Base-by-base conservation (phyloP, 768 basidiomycete genomes). In the Paxillus rubicundulus region DNA sequence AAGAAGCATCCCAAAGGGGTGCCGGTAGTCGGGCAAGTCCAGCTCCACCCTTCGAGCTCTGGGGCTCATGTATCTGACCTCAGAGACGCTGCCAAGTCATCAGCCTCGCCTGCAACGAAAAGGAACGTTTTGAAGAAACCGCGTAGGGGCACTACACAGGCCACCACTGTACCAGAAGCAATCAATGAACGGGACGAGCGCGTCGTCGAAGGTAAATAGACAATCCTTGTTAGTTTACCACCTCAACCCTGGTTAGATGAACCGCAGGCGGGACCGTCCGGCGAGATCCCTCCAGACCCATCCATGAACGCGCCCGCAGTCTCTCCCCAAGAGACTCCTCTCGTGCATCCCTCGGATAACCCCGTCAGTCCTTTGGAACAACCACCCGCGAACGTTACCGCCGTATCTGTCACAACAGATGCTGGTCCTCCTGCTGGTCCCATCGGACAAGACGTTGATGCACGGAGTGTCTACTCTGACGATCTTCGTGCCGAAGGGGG, bases 1-100 rank as follows among this genome's bases (percentile, higher is more conserved):
- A 53, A 32, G 33, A 70, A 65, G 21, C 55, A 64, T 41, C 69
- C 68, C n/a, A 36, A 32, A 21, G 67, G 69, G 0, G 61, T 67
- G 0, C 69, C 67, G 3, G n/a, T 49, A 27, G 10, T 37, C 12
- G 49, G 46, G 61, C 58, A 27, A 24, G 60, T 54, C 33, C 32
- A 16, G 8, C 32, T 12, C 16, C 10, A 36, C 9, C 9, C 13
- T 33, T 33, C 33, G 13, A 33, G 33, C 33, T 12, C 33, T 33
- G 33, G 33, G 17, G 6, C 10, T 34, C 37, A 39, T 14, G 7
- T 34, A 16, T 28, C 12, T 30, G 17, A 42, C 16, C 36, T 44
- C 45, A 59, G 63, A 28, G 36, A 44, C 7, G 7, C 24, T 14
- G 46, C 48, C 8, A 37, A 54, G 40, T 39, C 40, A 28, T 45